These are phyloP conservation scores for Sanghuangporus baumii DNA, from an alignment of 1,284 basidiomycete species.

Conservation along the genomic window DNA sequence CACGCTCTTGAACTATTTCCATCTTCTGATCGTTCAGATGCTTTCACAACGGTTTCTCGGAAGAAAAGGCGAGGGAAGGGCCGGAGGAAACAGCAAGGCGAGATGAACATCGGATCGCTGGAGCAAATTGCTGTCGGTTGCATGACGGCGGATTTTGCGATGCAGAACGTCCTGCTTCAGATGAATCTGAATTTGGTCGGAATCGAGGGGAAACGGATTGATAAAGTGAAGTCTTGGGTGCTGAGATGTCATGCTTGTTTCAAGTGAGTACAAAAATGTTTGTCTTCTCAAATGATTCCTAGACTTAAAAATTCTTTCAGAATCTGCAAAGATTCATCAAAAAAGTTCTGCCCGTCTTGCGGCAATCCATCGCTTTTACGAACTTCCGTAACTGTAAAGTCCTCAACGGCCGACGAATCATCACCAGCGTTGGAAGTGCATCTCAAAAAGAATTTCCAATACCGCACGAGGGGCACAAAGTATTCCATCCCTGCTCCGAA, in stretches of 20 bases:
- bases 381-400: slow-evolving; percentile 83
- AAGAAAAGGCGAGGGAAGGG: slow-evolving; percentile 35
- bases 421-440: slow-evolving; percentile 76
- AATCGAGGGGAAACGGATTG: slow-evolving; percentile 86
- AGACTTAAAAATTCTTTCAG: slow-evolving; percentile 36
- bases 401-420: slow-evolving; percentile 51
- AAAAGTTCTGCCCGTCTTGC: slow-evolving; percentile 97
- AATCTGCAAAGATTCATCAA: slow-evolving; percentile 92
- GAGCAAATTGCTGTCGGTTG: slow-evolving; percentile 67
- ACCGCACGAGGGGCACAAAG: slow-evolving; percentile 86
- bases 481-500: slow-evolving; percentile 94
- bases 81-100: background rate
- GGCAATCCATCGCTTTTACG: slow-evolving; percentile 91
- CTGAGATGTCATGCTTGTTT: slow-evolving; percentile 98
- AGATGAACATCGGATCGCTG: slow-evolving; percentile 18
- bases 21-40: slow-evolving; percentile 26
- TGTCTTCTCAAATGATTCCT: background rate
- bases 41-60: slow-evolving; percentile 22
- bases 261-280: slow-evolving; percentile 67
- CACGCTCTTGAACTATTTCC: slow-evolving; percentile 79
- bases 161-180: slow-evolving; percentile 96
- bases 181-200: slow-evolving; percentile 94
- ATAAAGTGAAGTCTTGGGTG: slow-evolving; percentile 93
- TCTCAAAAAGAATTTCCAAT: slow-evolving; percentile 93
- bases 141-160: slow-evolving; percentile 98